These are phyloP conservation scores for Omphalea diandra DNA, from an alignment of 441 rosid species.

Conservation along the genomic window DNA sequence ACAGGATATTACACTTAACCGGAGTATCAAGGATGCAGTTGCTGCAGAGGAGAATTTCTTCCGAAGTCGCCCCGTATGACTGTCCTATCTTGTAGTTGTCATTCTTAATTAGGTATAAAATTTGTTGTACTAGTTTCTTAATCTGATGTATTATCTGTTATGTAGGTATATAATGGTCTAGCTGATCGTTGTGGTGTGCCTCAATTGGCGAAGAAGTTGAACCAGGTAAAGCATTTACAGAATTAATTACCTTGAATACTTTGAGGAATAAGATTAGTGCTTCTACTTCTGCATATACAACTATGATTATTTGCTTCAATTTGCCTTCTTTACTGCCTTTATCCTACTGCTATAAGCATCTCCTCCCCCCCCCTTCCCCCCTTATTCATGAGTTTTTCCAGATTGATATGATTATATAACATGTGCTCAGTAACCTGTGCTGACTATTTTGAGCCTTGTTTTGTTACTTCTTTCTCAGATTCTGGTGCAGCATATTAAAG, in stretches of 20 bases:
- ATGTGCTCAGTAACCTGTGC: neutral
- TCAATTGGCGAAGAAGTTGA: conserved; percentile 87
- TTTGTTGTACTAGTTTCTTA: neutral
- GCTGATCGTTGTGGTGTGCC: conserved; percentile 92
- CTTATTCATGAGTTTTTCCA: neutral
- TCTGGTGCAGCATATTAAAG: conserved; percentile 82
- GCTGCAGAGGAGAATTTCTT: conserved; percentile 94
- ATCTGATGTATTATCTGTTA: neutral
- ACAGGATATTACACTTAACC: conserved; percentile 75
- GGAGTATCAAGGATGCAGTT: conserved; percentile 87
- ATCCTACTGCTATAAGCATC: neutral
- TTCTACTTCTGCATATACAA: neutral
- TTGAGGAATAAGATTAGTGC: neutral
- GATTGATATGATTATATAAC: neutral
- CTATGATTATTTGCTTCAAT: neutral
- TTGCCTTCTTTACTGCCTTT: neutral
- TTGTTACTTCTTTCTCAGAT: conserved; percentile 46
- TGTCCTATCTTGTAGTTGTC: conserved; percentile 19
- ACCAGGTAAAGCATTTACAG: conserved; percentile 53
- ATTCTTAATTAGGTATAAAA: conserved; percentile 12
- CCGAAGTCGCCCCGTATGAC: conserved; percentile 86
- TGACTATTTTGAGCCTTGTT: conserved; percentile 13
- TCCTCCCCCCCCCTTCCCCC: neutral
- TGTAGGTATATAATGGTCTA: conserved; percentile 74
- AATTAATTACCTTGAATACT: conserved; percentile 10